Conservation (phyloP, 1,139 yeast species). For the Yamadazyma dushanensis region DNA sequence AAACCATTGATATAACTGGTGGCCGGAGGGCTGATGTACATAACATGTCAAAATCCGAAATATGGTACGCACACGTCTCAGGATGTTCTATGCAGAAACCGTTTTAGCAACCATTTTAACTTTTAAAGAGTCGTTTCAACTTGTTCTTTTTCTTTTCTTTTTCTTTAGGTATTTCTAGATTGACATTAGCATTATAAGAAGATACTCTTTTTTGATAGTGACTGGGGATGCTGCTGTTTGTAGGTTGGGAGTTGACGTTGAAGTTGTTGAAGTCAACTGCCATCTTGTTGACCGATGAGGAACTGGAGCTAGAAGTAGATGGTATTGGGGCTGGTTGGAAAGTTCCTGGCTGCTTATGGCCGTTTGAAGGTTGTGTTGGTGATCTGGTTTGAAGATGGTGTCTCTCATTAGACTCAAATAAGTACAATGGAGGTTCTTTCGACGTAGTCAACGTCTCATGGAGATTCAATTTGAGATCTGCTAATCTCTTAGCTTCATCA, state of each 20-base stretch:
- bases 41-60: no score
- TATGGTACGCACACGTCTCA: no score
- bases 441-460: slow-evolving; percentile 24
- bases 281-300: slow-evolving; percentile 12
- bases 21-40: no score
- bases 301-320: slow-evolving; percentile 3
- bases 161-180: slow-evolving; percentile 12
- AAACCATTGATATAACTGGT: no score
- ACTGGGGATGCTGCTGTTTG: slow-evolving; percentile 19
- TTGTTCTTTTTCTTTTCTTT: slow-evolving; percentile 35
- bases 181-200: slow-evolving; percentile 12
- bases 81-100: no score
- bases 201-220: slow-evolving; percentile 33
- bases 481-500: slow-evolving; percentile 32
- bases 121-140: slow-evolving; percentile 38
- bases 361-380: not conserved
- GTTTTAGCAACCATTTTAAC: not conserved
- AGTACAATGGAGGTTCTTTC: slow-evolving; percentile 35
- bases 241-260: slow-evolving; percentile 15
- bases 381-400: slow-evolving; percentile 13
- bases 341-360: slow-evolving; percentile 1
- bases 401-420: slow-evolving; percentile 28
- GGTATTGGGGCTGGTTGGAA: not conserved
- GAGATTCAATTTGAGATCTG: slow-evolving; percentile 36
- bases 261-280: slow-evolving; percentile 18